Base-by-base conservation (phyloP, 23 red algal genomes). In the Gracilaria domingensis region DNA sequence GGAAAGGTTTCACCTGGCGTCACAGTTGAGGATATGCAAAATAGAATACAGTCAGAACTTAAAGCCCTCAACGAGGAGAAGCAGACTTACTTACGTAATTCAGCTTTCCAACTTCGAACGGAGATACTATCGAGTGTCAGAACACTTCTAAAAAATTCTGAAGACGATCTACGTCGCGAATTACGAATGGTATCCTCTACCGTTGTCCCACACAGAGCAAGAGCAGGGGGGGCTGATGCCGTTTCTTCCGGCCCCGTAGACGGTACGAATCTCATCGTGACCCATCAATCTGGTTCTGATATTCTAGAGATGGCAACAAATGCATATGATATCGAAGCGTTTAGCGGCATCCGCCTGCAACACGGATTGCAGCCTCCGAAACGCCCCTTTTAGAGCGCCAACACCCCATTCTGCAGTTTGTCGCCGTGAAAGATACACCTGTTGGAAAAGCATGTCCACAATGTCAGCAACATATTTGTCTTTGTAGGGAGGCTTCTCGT, bases 381-480 rank as follows among this genome's bases (percentile, higher is more conserved):
- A 74, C 4, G 42, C 1, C 7, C 24, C 67, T 23, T 30, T 23
- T 23, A 30, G 12, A 2, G 34, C 67, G 2, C 25, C 17, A 5
- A 74, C 16, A 17, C 67, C 67, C 39, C 67, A 28, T 45, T 74
- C 25, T 28, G 67, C 67, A 74, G 67, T 45, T 74, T 74, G 34
- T 29, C 17, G 13, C 24, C 39, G 14, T 9, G 36, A 40, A 17
- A 12, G 67, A 30, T 40, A 45, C 16, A 74, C 8, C 2, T 6
- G 4, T 74, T 74, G 67, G 17, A 74, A 29, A 2, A 74, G 4
- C 17, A 74, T 11, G 30, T 74, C 34, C 2, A 40, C 24, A 20
- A 30, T 30, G 12, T 40, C 67, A 12, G 4, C 39, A 4, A 45
- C 42, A 45, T 74, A 17, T 29, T 38, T 40, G 21, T 18, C 16